phyloP scores from a whole-genome alignment of 2,329 filamentous ascomycete species.

The Hypoxylon sp. region DNA sequence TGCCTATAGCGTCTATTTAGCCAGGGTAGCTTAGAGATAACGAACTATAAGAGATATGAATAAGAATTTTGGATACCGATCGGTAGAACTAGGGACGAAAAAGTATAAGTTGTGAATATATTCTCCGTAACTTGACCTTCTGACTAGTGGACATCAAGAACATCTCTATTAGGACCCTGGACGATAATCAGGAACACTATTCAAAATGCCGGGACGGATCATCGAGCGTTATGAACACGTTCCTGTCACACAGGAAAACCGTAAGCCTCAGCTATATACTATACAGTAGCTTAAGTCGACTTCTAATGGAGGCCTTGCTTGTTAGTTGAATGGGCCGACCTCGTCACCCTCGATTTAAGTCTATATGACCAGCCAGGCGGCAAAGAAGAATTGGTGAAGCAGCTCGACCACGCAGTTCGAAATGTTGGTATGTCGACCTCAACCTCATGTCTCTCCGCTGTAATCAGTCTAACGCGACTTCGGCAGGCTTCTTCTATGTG shows the following conservation, averaged over 20 bases:
- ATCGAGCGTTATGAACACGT: slow-evolving; percentile 52
- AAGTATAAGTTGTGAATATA: slow-evolving; percentile 28
- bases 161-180: slow-evolving; percentile 21
- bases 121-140: slow-evolving; percentile 5
- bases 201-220: slow-evolving; percentile 49
- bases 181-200: slow-evolving; percentile 8
- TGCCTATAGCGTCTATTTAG: slow-evolving; percentile 16
- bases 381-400: slow-evolving; percentile 54
- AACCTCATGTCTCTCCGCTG: not conserved
- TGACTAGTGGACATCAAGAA: not conserved
- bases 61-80: slow-evolving; percentile 24
- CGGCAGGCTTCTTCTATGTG: slow-evolving; percentile 70
- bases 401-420: slow-evolving; percentile 53
- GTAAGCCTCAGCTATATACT: slow-evolving; percentile 39
- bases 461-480: slow-evolving; percentile 10
- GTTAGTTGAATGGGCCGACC: slow-evolving; percentile 52
- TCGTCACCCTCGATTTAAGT: slow-evolving; percentile 53
- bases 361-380: slow-evolving; percentile 54
- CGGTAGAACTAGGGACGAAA: not conserved
- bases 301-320: slow-evolving; percentile 4
- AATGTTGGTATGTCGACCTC: slow-evolving; percentile 46
- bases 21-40: slow-evolving; percentile 4
- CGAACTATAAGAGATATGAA: slow-evolving; percentile 28
- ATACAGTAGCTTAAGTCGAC: not conserved
- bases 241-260: slow-evolving; percentile 51